A percentile compares a stretch with the other conserved stretches of the same genome.
phyloP scores from a whole-genome alignment of 768 basidiomycete species.

The Hericium coralloides region DNA sequence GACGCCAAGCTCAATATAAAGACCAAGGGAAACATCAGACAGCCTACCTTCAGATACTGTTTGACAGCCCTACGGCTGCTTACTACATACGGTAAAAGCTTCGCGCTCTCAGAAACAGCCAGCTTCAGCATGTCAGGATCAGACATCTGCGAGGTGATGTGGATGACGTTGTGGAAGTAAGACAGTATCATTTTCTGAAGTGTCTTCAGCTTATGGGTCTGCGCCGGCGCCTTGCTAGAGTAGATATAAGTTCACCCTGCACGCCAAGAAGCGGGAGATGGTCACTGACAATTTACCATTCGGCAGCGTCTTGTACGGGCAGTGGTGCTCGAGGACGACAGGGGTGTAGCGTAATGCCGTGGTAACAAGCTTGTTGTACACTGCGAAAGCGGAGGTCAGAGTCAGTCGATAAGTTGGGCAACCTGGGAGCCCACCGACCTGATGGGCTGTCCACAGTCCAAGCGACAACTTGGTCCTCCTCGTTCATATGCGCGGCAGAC shows the following conservation, averaged over 20 bases:
- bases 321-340: conserved; percentile 76
- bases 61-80: conserved; percentile 80
- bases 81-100: conserved; percentile 82
- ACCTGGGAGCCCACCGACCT: conserved; percentile 33
- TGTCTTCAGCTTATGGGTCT: conserved; percentile 72
- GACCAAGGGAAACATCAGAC: background rate
- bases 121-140: conserved; percentile 57
- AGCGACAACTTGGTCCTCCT: conserved; percentile 67
- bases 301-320: conserved; percentile 74
- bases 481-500: conserved; percentile 83
- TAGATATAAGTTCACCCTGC: background rate
- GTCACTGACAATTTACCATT: conserved; percentile 78
- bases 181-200: conserved; percentile 84
- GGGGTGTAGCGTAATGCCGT: conserved; percentile 89
- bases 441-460: conserved; percentile 82
- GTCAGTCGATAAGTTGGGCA: background rate
- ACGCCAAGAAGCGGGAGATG: background rate
- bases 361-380: conserved; percentile 89
- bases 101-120: conserved; percentile 77
- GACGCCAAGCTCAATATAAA: background rate
- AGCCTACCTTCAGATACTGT: conserved; percentile 71
- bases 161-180: conserved; percentile 81
- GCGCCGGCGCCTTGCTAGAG: conserved; percentile 72
- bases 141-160: conserved; percentile 68
- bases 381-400: conserved; percentile 28